Percentiles rank a stretch among this genome's conserved stretches.
Conservation (phyloP, 164 flowering plant genomes). For the Dillenia turbinata region DNA sequence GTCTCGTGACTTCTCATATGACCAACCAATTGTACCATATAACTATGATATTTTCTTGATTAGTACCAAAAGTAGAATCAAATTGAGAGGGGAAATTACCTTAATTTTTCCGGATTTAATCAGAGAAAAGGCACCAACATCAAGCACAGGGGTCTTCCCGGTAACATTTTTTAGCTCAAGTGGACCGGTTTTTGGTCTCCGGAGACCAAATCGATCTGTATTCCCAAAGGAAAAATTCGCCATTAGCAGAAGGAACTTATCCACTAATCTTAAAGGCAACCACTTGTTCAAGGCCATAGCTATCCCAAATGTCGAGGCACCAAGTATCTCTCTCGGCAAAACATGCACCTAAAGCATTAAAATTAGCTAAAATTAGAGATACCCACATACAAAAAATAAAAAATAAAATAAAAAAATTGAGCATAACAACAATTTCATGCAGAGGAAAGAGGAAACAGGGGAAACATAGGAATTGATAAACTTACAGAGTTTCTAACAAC, state of each 20-base stretch:
- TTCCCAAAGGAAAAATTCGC: slow-evolving; percentile 59
- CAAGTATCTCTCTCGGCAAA: slow-evolving; percentile 84
- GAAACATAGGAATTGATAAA: slow-evolving; percentile 1
- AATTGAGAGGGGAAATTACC: slow-evolving; percentile 30
- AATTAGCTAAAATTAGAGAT: neutral
- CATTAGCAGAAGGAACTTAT: slow-evolving; percentile 55
- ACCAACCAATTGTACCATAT: too few species aligned
- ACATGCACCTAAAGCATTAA: slow-evolving; percentile 67
- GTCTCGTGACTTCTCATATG: too few species aligned
- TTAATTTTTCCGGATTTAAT: slow-evolving; percentile 79
- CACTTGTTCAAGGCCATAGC: slow-evolving; percentile 79
- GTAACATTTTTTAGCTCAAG: slow-evolving; percentile 84
- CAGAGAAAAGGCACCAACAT: slow-evolving; percentile 71
- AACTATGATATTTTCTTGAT: too few species aligned
- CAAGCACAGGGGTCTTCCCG: slow-evolving; percentile 95
- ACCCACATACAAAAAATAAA: neutral
- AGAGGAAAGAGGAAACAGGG: neutral
- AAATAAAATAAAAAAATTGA: neutral
- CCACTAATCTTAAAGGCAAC: slow-evolving; percentile 74
- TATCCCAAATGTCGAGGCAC: slow-evolving; percentile 78
- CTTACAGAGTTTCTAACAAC: slow-evolving; percentile 89
- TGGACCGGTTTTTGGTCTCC: slow-evolving; percentile 92
- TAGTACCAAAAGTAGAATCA: neutral
- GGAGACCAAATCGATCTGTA: slow-evolving; percentile 74
- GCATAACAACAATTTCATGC: neutral